Conservation (phyloP, 1,284 basidiomycete species). For the Termitomyces sp. region DNA sequence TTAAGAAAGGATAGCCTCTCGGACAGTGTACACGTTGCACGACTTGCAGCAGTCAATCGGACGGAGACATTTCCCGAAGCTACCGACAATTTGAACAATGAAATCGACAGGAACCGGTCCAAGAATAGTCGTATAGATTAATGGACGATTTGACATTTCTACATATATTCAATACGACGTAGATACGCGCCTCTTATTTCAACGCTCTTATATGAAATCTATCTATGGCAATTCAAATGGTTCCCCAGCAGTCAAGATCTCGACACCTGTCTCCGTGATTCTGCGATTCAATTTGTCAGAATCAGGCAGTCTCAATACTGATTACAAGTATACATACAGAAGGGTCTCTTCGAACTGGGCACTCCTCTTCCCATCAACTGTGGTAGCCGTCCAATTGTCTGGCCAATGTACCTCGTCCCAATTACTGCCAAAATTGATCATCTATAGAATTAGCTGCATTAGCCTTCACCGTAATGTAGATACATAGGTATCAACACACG, state of each 20-base stretch:
- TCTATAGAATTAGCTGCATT: constrained; percentile 40
- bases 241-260: constrained; percentile 75
- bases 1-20: constrained; percentile 57
- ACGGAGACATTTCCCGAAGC: constrained; percentile 46
- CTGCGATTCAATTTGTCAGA: constrained; percentile 33
- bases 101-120: constrained; percentile 40
- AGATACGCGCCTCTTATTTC: background rate
- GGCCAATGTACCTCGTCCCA: constrained; percentile 79
- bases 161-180: background rate
- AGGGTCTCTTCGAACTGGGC: constrained; percentile 95
- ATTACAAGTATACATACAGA: constrained; percentile 49
- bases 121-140: constrained; percentile 7
- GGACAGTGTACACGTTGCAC: constrained; percentile 55
- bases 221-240: constrained; percentile 26
- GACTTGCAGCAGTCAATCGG: constrained; percentile 54
- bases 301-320: background rate
- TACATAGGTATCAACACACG: constrained; percentile 37
- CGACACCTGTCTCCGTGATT: constrained; percentile 88
- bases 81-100: constrained; percentile 63
- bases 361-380: constrained; percentile 81
- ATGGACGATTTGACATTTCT: background rate
- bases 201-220: background rate
- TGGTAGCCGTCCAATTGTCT: constrained; percentile 93
- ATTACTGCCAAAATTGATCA: constrained; percentile 84
- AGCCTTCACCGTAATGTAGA: background rate